Evolutionary conservation across 306 rosid genomes (phyloP).

Genomic region (Corylus heterophylla): DNA sequence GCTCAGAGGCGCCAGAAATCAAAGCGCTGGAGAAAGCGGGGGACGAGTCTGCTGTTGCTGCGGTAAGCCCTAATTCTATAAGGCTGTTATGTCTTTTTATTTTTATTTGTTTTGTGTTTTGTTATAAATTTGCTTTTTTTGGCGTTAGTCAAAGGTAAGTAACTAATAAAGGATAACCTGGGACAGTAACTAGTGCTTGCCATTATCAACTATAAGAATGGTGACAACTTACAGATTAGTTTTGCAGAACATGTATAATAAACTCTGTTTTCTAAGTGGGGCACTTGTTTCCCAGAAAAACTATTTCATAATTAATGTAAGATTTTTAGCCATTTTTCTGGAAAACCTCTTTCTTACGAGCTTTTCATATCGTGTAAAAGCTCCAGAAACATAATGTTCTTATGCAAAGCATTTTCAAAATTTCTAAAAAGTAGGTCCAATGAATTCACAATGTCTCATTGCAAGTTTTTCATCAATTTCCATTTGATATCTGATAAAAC

Average conservation of each 20-base stretch:
- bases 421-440: neutral
- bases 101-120: neutral
- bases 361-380: neutral
- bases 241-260: neutral
- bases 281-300: neutral
- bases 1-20: constrained; percentile 77
- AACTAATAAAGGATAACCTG: neutral
- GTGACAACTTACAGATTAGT: neutral
- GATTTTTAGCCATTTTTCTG: neutral
- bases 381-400: neutral
- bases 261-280: neutral
- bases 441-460: neutral
- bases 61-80: constrained; percentile 42
- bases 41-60: constrained; percentile 60
- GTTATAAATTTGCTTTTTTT: neutral
- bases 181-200: neutral
- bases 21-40: constrained; percentile 74
- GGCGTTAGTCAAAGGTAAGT: neutral
- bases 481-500: neutral
- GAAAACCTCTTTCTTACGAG: constrained; percentile 6
- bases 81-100: constrained; percentile 9
- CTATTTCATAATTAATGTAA: neutral
- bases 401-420: neutral
- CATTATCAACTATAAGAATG: neutral
- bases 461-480: neutral